A percentile compares a stretch with the other conserved stretches of the same genome.
These are phyloP conservation scores for Phytophthora megakarya DNA, from an alignment of 352 stramenopile species.

Conservation along the genomic window DNA sequence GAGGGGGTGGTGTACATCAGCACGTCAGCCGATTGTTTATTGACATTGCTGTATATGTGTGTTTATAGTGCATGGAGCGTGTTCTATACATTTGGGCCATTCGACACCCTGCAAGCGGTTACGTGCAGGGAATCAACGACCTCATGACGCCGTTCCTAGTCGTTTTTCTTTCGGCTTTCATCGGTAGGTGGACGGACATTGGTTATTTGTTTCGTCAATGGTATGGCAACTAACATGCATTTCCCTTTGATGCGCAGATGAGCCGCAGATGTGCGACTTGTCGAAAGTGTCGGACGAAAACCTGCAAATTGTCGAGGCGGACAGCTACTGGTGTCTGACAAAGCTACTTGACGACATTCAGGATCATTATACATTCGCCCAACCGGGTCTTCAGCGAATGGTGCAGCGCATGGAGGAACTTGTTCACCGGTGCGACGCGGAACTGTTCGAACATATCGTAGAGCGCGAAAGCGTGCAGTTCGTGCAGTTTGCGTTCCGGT, in stretches of 20 bases:
- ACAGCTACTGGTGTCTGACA: conserved; percentile 99
- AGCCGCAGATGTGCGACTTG: conserved; percentile 80
- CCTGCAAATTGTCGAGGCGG: conserved; percentile 93
- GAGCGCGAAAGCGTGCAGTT: conserved; percentile 95
- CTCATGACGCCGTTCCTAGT: conserved; percentile 97
- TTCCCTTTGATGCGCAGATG: conserved; percentile 46
- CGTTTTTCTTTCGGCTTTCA: conserved; percentile 93
- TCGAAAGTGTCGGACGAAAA: conserved; percentile 62
- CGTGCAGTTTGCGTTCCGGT: conserved; percentile 99
- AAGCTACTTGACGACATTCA: conserved; percentile 98
- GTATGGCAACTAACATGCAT: background rate
- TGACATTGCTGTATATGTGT: conserved; percentile 5
- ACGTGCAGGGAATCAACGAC: conserved; percentile 99
- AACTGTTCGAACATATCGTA: conserved; percentile 96
- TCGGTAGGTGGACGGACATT: conserved; percentile 50
- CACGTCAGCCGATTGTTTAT: background rate
- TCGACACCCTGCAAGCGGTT: conserved; percentile 97
- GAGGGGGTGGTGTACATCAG: background rate
- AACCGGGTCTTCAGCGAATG: conserved; percentile 98
- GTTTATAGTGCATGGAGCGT: conserved; percentile 91
- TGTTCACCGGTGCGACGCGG: conserved; percentile 94
- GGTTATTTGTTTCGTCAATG: background rate
- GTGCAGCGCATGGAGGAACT: conserved; percentile 97
- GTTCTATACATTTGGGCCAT: conserved; percentile 99
- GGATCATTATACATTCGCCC: conserved; percentile 99